Conservation (phyloP, 2,329 filamentous ascomycete species). For the Paradendryphiella salina region DNA sequence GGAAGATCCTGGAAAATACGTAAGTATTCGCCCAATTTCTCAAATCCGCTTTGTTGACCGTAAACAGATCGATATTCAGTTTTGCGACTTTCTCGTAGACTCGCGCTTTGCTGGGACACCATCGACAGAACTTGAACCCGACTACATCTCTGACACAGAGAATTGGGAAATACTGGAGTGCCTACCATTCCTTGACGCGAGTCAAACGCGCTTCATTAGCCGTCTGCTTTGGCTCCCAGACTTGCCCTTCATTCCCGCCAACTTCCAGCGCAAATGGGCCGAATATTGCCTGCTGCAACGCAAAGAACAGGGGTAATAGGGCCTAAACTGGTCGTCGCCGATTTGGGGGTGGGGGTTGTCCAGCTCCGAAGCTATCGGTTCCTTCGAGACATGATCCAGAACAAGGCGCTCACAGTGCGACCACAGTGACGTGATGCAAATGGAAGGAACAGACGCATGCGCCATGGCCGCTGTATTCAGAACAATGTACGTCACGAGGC, state of each 20-base stretch:
- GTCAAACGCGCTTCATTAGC: conserved; percentile 71
- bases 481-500: neutral
- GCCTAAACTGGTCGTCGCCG: neutral
- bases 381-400: neutral
- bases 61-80: conserved; percentile 65
- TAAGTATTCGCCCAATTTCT: conserved; percentile 45
- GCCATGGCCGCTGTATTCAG: neutral
- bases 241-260: conserved; percentile 67
- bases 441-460: neutral
- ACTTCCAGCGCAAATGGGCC: conserved; percentile 77
- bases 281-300: conserved; percentile 80
- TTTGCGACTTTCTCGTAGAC: conserved; percentile 85
- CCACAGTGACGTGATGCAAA: neutral
- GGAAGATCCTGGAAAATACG: conserved; percentile 87
- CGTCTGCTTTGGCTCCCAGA: conserved; percentile 83
- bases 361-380: neutral
- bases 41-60: conserved; percentile 15
- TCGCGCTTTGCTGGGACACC: conserved; percentile 70
- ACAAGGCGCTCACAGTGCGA: neutral
- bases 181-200: conserved; percentile 77
- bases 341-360: neutral
- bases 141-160: conserved; percentile 73
- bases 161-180: conserved; percentile 80
- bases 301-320: neutral
- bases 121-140: conserved; percentile 72